Evolutionary conservation across 495 filamentous ascomycete genomes (phyloP).

Genomic region (Aspergillus nanangensis): DNA sequence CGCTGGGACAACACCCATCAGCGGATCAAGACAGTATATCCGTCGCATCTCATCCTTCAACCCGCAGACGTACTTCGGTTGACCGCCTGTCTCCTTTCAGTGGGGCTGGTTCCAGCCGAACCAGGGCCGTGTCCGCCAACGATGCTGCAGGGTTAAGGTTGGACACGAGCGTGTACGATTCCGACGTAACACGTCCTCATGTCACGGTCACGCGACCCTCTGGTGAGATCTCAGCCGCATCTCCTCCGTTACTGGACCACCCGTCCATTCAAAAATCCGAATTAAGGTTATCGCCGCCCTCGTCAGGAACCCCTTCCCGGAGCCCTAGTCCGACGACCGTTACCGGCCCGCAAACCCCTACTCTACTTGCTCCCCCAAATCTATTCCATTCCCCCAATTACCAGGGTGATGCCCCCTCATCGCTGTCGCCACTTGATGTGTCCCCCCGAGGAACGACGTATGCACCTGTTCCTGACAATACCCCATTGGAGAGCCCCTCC

Average conservation of each 20-base stretch:
- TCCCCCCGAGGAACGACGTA: constrained; percentile 27
- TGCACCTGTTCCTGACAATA: constrained; percentile 5
- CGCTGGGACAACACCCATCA: constrained; percentile 12
- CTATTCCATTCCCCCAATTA: constrained; percentile 35
- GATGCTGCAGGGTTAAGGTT: constrained; percentile 45
- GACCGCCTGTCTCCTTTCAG: constrained; percentile 28
- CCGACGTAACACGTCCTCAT: constrained; percentile 13
- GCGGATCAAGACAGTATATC: constrained; percentile 48
- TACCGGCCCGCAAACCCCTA: constrained; percentile 18
- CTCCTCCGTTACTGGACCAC: constrained; percentile 5
- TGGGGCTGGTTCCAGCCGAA: constrained; percentile 28
- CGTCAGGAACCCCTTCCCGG: constrained; percentile 25
- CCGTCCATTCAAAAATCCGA: constrained; percentile 17
- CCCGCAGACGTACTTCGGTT: constrained; percentile 17
- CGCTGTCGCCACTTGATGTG: constrained; percentile 24
- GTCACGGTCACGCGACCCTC: constrained; percentile 35
- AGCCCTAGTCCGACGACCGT: constrained; percentile 14
- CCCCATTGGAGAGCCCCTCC: constrained; percentile 23
- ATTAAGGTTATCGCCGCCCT: constrained; percentile 33
- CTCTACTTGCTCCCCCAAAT: constrained; percentile 33
- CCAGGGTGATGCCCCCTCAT: constrained; percentile 13
- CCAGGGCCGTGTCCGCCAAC: constrained; percentile 65
- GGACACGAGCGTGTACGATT: constrained; percentile 27
- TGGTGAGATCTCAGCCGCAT: constrained; percentile 12
- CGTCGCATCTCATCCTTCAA: constrained; percentile 43